Evolutionary conservation across 2,329 filamentous ascomycete genomes (phyloP).

Genomic region (Thelonectria discophora): DNA sequence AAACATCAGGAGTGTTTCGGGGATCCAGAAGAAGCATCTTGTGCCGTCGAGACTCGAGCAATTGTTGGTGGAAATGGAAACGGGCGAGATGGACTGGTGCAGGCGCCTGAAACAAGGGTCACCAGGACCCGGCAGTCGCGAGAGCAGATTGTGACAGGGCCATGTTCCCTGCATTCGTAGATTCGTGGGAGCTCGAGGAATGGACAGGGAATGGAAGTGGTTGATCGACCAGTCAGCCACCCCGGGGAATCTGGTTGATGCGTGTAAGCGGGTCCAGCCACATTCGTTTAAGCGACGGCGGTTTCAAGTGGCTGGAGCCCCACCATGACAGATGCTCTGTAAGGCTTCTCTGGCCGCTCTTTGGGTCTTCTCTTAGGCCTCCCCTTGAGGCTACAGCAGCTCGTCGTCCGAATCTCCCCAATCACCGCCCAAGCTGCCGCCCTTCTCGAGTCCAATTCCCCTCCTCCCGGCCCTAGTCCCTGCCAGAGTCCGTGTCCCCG

Average conservation of each 20-base stretch:
- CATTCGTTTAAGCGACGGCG: constrained; percentile 31
- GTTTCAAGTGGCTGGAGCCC: constrained; percentile 39
- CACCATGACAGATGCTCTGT: constrained; percentile 34
- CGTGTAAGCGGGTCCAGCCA: too few relatives aligned
- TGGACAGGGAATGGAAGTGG: too few relatives aligned
- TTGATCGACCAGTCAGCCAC: neutral
- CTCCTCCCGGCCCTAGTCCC: constrained; percentile 23
- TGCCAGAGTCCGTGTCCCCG: constrained; percentile 23
- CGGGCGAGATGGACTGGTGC: constrained; percentile 1
- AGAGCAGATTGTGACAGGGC: too few relatives aligned
- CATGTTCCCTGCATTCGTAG: too few relatives aligned
- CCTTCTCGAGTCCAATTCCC: constrained; percentile 9
- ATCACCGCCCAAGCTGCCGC: constrained; percentile 21
- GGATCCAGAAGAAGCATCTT: constrained; percentile 22
- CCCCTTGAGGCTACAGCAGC: constrained; percentile 17
- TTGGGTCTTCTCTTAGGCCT: too few relatives aligned
- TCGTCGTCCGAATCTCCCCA: constrained; percentile 27
- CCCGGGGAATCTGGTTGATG: neutral
- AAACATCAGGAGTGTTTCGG: constrained; percentile 16
- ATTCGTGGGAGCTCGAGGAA: too few relatives aligned
- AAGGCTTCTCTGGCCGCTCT: constrained; percentile 4
- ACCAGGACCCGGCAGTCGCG: constrained; percentile 13
- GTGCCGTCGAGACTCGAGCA: constrained; percentile 14
- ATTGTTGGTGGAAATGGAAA: constrained; percentile 20
- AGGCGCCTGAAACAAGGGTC: constrained; percentile 21